Base-by-base conservation (phyloP, 495 filamentous ascomycete species). In the Tricharina praecox region DNA sequence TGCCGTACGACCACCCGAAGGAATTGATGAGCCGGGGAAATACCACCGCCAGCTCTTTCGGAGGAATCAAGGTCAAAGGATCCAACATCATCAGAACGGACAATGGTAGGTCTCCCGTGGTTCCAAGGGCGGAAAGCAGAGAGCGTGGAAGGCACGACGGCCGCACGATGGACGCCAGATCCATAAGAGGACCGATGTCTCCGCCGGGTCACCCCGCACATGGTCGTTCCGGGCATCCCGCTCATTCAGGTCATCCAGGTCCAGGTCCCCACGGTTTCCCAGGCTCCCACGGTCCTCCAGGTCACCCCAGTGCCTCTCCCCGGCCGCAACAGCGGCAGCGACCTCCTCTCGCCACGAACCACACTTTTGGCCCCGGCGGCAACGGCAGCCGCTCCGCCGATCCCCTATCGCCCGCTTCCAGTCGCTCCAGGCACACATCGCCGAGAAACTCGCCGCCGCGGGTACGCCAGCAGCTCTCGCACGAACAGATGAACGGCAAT, bases 401-500 rank as follows among this genome's bases (percentile, higher is more conserved):
- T 23, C 35, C 37, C 20, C 39, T 40, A 16, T 48, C 47, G 1
- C 53, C n/a, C n/a, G n/a, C n/a, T n/a, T n/a, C n/a, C n/a, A n/a
- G n/a, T n/a, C n/a, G n/a, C n/a, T 46, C 21, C 56, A 9, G 54
- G 55, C 23, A 50, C 50, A 11, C 55, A 55, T 2, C 55, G 54
- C 40, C 55, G 15, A 18, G 52, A 15, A 54, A 59, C 9, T 58
- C 55, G 19, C 55, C 50, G n/a, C 55, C 55, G 8, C 52, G 50
- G 11, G 41, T 58, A n/a, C 58, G 26, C 18, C 54, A 50, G 33
- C 48, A 28, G n/a, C 39, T 55, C 13, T 51, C 50, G 11, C 54
- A 46, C 18, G 55, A 59, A 19, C 50, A 59, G 43, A 45, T 58
- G 44, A 51, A 18, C 19, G 23, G n/a, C 8, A 24, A n/a, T n/a